phyloP scores from a whole-genome alignment of 352 stramenopile species.

The Thalassiosira mediterranea region DNA sequence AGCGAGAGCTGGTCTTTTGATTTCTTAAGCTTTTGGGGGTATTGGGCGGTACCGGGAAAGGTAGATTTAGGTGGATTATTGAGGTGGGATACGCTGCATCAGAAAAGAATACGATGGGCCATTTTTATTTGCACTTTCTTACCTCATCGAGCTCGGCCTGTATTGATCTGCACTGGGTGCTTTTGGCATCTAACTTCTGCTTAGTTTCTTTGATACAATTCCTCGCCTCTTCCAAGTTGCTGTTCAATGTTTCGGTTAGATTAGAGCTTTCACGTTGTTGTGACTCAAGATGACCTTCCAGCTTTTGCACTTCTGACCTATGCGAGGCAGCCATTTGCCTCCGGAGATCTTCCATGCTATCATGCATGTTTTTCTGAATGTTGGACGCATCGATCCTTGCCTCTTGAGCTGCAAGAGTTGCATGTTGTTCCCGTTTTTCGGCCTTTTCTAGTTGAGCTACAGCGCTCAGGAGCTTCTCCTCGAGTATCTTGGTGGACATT shows the following conservation, averaged over 20 bases:
- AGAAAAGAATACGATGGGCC: no score
- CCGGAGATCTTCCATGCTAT: conserved; percentile 18
- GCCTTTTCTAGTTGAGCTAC: conserved; percentile 22
- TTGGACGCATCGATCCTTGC: conserved; percentile 21
- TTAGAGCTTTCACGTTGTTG: conserved; percentile 26
- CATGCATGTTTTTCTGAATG: conserved; percentile 26
- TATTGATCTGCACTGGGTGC: conserved; percentile 3
- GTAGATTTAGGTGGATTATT: no score
- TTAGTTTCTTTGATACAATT: conserved; percentile 13
- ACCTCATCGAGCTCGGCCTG: conserved; percentile 34
- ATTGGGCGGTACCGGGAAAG: no score
- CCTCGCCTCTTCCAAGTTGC: conserved; percentile 15
- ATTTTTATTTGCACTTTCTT: conserved; percentile 22
- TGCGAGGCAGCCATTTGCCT: conserved; percentile 23
- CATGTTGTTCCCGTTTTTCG: conserved; percentile 42
- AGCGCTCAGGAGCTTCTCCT: conserved; percentile 36
- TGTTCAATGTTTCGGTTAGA: conserved; percentile 11
- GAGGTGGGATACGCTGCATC: no score
- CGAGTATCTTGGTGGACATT: conserved; percentile 12
- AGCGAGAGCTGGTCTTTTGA: background rate
- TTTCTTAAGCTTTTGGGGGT: background rate
- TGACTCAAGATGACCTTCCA: conserved; percentile 24
- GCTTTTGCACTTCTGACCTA: conserved; percentile 31
- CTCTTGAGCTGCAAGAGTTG: conserved; percentile 15
- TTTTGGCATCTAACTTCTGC: conserved; percentile 15